Base-by-base conservation (phyloP, 495 filamentous ascomycete genomes). In the Trichocladium uniseriatum region DNA sequence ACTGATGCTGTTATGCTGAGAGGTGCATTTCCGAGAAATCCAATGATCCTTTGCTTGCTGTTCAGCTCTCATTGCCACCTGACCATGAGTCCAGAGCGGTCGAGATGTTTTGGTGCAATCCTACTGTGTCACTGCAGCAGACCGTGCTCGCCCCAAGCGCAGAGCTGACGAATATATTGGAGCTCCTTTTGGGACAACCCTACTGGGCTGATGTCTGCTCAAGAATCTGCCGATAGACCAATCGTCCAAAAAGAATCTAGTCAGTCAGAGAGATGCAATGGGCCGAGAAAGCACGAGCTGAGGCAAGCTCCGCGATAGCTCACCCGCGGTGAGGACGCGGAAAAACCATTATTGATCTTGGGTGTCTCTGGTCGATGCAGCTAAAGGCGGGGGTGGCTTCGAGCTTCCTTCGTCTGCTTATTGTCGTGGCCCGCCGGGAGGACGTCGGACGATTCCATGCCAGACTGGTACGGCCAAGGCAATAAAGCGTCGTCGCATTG, bases 371-470 rank as follows among this genome's bases (percentile, higher is more conserved):
- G 37, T 10, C 15, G 21, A 15, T 39, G 36, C 45, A 37, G 45
- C 45, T 40, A 37, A 40, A n/a, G 13, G 21, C 37, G 45, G 45
- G 18, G 14, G 14, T 37, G 14, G 35, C 14, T 9, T 9, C 32
- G n/a, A 35, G n/a, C 32, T 35, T 13, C 10, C 5, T 35, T 27
- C 24, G 8, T 27, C 4, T 40, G 16, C 38, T 21, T 40, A 11
- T 40, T 21, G 18, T 11, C 18, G 18, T 5, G 16, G 36, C 11
- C n/a, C n/a, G n/a, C n/a, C n/a, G n/a, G 27, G 35, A 15, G 19
- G 3, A n/a, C 3, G 31, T 52, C 36, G 43, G 29, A 46, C 37
- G 36, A 46, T 52, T 46, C 41, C 9, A 36, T 5, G 14, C 28
- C 27, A 11, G 16, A 29, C 42, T 40, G 43, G 19, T 27, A 31